Evolutionary conservation across 257 asterid species (phyloP), one percentile per base, ranked within the genome.

Genomic region (Ilex asprella): DNA sequence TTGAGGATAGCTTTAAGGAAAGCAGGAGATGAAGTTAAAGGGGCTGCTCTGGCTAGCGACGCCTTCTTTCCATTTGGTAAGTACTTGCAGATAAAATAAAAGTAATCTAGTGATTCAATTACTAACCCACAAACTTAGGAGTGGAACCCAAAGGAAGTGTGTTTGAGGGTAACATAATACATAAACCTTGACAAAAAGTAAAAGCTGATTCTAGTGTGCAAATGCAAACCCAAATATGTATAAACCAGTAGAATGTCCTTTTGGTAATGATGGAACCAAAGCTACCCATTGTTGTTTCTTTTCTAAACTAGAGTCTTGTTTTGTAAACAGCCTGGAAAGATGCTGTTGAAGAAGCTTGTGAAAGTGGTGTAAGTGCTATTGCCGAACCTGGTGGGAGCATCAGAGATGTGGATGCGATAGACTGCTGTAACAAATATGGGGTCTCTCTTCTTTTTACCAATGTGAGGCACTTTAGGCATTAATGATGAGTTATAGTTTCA

Each of bases 11-110:
- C 98, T 53, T 70, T 73, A 79, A 81, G 69, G 73, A 91, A 91
- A 78, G 96, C 96, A 27, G 96, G 98, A 71, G 85, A 83, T 55
- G 96, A 91, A 69, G 81, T 82, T 68, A 88, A 88, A 73, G 96
- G 96, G 76, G 98, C 96, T 62, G 85, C 95, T 65, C 80, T 91
- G 84, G 98, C 98, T 10, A 91, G 98, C 30, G 98, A 91, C 73
- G 98, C 98, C 55, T 91, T 91, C 81, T 91, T 91, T 67, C 98
- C 98, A 21, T 91, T 88, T 60, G 98, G 98, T 91, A 80, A 69
- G 53, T 61, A 41, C 53, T 53, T 31, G 41, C 35, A 43, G 2
- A 16, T n/a, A 50, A 15, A 39, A 39, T 12, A 35, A 35, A 8
- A 16, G 13, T 30, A 30, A 3, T 10, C 10, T 4, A 12, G 50